A percentile compares a stretch with the other conserved stretches of the same genome.
Evolutionary conservation across 148 eudicot genomes (phyloP).

Genomic region (Vaccinium macrocarpon): DNA sequence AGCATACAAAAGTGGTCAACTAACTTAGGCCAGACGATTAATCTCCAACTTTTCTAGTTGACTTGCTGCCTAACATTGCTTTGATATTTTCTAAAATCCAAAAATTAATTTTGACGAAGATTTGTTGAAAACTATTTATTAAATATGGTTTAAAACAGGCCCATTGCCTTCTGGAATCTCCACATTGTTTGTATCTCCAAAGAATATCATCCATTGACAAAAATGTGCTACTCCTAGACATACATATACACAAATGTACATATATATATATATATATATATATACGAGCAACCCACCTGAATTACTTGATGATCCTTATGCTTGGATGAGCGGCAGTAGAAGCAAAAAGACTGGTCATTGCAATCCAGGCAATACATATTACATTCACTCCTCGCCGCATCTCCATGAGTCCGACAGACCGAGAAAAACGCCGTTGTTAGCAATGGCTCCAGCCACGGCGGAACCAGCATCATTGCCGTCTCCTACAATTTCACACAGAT

Average conservation of each 20-base stretch:
- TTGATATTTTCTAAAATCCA: background rate
- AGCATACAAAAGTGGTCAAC: background rate
- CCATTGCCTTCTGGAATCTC: background rate
- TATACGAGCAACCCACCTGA: conserved; percentile 39
- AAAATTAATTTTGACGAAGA: background rate
- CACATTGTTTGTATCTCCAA: background rate
- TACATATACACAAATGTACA: background rate
- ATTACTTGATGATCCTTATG: conserved; percentile 90
- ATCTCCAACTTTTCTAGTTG: no score
- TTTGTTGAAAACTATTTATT: background rate
- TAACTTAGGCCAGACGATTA: background rate
- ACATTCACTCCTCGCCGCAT: conserved; percentile 80
- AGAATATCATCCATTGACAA: background rate
- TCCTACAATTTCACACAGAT: conserved; percentile 5
- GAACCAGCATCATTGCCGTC: conserved; percentile 35
- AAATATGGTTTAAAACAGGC: background rate
- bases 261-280: no score
- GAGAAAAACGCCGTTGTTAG: conserved; percentile 66
- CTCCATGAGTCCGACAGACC: conserved; percentile 64
- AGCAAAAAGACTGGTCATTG: conserved; percentile 65
- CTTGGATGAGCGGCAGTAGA: conserved; percentile 70
- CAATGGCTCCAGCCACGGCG: conserved; percentile 79
- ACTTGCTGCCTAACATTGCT: background rate
- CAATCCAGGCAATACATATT: conserved; percentile 92
- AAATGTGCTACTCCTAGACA: background rate